Evolutionary conservation across 345 rosid species (phyloP), one percentile per base, ranked within the genome.

Genomic region (Eutrema yunnanense): DNA sequence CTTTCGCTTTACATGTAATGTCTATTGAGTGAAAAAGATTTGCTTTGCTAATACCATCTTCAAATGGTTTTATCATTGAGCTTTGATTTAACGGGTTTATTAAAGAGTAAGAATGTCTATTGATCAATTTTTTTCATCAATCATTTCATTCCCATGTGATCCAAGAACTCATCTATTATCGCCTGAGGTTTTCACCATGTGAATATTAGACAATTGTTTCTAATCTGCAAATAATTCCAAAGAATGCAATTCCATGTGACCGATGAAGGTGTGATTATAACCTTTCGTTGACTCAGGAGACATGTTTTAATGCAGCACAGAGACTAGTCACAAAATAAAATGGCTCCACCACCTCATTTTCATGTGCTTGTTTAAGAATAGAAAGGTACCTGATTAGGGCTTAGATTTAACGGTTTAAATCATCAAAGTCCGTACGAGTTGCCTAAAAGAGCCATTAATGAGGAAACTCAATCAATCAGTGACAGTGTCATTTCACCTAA

Each of bases 401-500:
- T 27, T 37, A 47, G 58, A 46, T 63, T 41, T 63, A 55, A 63
- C 42, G 27, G 72, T 64, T 76, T 70, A 57, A 16, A 19, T 19
- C 22, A 57, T 40, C 62, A 5, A 49, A 76, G 16, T 32, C 75
- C 80, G 72, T 63, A 70, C 75, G 29, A 47, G 80, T 64, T 76
- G 62, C 67, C 65, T 70, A 62, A 76, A 53, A 47, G 41, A 76
- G 75, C 49, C 38, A 47, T 57, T 56, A 64, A 71, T 71, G 76
- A 71, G 62, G 56, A 71, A 57, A 26, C 70, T 49, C 70, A 76
- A 71, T 71, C 68, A 65, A 53, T 56, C 75, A 37, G 6, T 63
- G 75, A 65, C 41, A 76, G 27, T 57, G 62, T 33, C 76, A 42
- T 57, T 57, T 58, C 61, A 76, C 80, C 76, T 64, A 76, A 76